phyloP scores from a whole-genome alignment of 2,329 filamentous ascomycete genomes.

The Curvularia hawaiiensis region DNA sequence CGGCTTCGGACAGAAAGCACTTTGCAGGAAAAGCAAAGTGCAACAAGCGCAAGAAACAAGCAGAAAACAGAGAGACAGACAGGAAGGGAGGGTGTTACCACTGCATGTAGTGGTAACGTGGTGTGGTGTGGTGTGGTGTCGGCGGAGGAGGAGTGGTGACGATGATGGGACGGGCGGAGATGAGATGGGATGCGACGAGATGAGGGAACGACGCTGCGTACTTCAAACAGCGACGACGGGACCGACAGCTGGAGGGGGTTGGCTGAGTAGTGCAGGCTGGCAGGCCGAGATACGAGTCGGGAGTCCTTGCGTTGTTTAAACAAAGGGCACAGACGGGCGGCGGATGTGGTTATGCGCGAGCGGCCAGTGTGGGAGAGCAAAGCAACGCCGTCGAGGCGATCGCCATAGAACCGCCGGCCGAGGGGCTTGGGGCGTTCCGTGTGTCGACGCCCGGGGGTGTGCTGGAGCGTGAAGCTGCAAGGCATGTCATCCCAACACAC shows the following conservation, averaged over 20 bases:
- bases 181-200: not conserved
- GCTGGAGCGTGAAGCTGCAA: conserved; percentile 36
- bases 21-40: conserved; percentile 45
- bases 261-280: conserved; percentile 26
- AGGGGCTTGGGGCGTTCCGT: conserved; percentile 28
- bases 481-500: conserved; percentile 33
- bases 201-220: too few species aligned
- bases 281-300: conserved; percentile 31
- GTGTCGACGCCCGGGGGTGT: conserved; percentile 18
- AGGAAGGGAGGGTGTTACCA: conserved; percentile 28
- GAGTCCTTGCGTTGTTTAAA: conserved; percentile 46
- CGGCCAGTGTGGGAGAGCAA: conserved; percentile 24
- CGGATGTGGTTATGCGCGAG: conserved; percentile 26
- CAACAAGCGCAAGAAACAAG: conserved; percentile 32
- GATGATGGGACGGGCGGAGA: not conserved
- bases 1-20: conserved; percentile 37
- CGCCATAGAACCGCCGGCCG: conserved; percentile 33
- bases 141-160: conserved; percentile 5
- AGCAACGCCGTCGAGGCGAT: conserved; percentile 33
- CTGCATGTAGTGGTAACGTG: conserved; percentile 31
- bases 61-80: conserved; percentile 42
- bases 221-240: not conserved
- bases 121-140: conserved; percentile 26
- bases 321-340: conserved; percentile 26
- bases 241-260: conserved; percentile 30